phyloP scores from a whole-genome alignment of 805 yeast species.

The Saturnispora gosingensis region DNA sequence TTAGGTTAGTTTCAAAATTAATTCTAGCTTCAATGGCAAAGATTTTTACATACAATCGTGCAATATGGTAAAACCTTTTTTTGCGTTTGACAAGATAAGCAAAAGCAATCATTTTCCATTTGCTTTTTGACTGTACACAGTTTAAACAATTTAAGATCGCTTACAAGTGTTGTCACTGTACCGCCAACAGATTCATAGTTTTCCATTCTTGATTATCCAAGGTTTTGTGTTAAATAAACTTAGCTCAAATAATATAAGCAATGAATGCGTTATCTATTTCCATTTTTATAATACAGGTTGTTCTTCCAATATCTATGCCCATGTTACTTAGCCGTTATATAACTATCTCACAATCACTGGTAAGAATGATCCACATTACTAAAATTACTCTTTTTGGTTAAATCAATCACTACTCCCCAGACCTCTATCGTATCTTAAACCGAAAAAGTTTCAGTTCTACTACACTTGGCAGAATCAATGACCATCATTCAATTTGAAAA shows the following conservation, averaged over 20 bases:
- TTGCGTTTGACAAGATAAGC: slow-evolving; percentile 8
- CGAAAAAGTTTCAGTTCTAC: too few species aligned
- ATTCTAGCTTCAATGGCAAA: too few species aligned
- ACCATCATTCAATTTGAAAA: too few species aligned
- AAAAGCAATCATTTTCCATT: slow-evolving; percentile 1
- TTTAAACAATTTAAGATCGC: background rate
- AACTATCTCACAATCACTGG: background rate
- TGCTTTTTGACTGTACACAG: background rate
- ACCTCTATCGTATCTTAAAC: background rate
- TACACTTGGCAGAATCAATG: too few species aligned
- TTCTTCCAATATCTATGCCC: too few species aligned
- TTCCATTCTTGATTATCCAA: background rate
- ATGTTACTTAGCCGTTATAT: background rate
- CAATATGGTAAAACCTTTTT: slow-evolving; percentile 4
- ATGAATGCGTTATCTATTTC: background rate
- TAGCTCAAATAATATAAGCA: background rate
- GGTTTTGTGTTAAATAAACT: background rate
- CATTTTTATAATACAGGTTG: background rate
- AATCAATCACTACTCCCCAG: slow-evolving; percentile 1
- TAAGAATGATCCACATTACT: background rate
- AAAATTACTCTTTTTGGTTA: slow-evolving; percentile 6
- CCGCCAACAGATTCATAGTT: slow-evolving; percentile 5
- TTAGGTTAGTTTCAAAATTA: background rate
- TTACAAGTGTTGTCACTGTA: background rate
- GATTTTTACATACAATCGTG: slow-evolving; percentile 2